phyloP scores from a whole-genome alignment of 2,329 filamentous ascomycete genomes.

The Acarospora socialis region DNA sequence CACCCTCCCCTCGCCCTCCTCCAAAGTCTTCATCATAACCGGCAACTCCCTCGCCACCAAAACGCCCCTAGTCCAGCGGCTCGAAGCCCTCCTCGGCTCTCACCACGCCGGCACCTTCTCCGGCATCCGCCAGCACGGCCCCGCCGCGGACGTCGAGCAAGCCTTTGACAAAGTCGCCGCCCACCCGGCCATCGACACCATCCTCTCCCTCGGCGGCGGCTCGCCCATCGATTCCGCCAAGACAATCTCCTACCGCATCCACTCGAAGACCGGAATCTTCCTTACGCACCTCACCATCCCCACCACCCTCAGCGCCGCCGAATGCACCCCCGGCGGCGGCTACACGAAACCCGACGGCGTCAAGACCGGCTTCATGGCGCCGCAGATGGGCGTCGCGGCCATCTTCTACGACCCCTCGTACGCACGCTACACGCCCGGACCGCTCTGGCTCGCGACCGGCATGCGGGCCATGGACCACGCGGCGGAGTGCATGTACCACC shows the following conservation, averaged over 20 bases:
- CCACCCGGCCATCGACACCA: conserved; percentile 36
- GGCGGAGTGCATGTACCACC: conserved; percentile 40
- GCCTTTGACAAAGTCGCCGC: conserved; percentile 33
- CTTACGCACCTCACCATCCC: conserved; percentile 35
- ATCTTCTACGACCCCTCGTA: conserved; percentile 42
- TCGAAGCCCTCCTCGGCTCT: conserved; percentile 33
- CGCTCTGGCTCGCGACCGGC: conserved; percentile 37
- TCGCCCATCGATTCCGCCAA: conserved; percentile 40
- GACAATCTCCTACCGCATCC: conserved; percentile 30
- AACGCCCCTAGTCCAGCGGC: conserved; percentile 36
- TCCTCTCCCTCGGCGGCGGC: conserved; percentile 42
- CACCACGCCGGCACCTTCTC: conserved; percentile 40
- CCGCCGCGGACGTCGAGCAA: conserved; percentile 39
- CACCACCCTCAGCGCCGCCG: conserved; percentile 38
- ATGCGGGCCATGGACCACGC: conserved; percentile 42
- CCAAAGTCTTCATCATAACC: conserved; percentile 44
- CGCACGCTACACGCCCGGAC: conserved; percentile 35
- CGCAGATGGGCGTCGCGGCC: conserved; percentile 30
- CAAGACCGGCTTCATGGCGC: conserved; percentile 33
- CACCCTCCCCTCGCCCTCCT: conserved; percentile 26
- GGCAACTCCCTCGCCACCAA: conserved; percentile 40
- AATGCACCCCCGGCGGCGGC: conserved; percentile 39
- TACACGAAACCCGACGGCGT: conserved; percentile 36
- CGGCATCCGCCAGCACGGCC: conserved; percentile 42
- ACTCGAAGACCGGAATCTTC: conserved; percentile 28